These are phyloP conservation scores for Metroxylon sagu DNA, from an alignment of 176 grass and related monocot species.

Conservation along the genomic window DNA sequence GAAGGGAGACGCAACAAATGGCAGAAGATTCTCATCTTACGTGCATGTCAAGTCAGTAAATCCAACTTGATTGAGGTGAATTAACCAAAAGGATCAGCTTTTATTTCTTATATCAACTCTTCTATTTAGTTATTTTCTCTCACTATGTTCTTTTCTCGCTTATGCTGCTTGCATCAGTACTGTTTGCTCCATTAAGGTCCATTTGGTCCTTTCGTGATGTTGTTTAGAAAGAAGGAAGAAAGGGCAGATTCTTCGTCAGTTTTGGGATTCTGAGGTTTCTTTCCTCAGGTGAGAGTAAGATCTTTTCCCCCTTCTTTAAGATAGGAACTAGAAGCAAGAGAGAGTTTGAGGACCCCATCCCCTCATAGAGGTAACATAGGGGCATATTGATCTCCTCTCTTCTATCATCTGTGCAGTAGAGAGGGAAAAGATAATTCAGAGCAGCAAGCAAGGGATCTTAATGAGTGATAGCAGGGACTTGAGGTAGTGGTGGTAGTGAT, in stretches of 20 bases:
- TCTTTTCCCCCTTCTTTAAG: conserved; percentile 3
- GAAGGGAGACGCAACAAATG: too few species aligned
- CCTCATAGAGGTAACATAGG: too few species aligned
- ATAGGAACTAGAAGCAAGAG: too few species aligned
- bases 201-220: conserved; percentile 13
- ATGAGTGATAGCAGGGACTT: conserved; percentile 38
- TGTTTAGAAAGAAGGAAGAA: conserved; percentile 20
- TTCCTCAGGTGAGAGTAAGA: conserved; percentile 24
- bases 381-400: too few species aligned
- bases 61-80: conserved; percentile 43
- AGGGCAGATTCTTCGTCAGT: conserved; percentile 44
- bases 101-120: neutral
- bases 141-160: conserved; percentile 10
- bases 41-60: conserved; percentile 61
- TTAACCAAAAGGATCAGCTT: conserved; percentile 22
- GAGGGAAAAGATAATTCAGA: too few species aligned
- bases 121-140: too few species aligned
- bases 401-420: too few species aligned
- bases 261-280: conserved; percentile 32
- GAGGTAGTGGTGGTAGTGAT: conserved; percentile 24
- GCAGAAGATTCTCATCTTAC: conserved; percentile 25
- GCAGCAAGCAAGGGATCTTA: too few species aligned
- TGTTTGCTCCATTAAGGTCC: conserved; percentile 2
- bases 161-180: conserved; percentile 19
- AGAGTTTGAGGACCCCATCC: too few species aligned